These are phyloP conservation scores for Marvania coccoides DNA, from an alignment of 139 green algal genomes.

Conservation along the genomic window DNA sequence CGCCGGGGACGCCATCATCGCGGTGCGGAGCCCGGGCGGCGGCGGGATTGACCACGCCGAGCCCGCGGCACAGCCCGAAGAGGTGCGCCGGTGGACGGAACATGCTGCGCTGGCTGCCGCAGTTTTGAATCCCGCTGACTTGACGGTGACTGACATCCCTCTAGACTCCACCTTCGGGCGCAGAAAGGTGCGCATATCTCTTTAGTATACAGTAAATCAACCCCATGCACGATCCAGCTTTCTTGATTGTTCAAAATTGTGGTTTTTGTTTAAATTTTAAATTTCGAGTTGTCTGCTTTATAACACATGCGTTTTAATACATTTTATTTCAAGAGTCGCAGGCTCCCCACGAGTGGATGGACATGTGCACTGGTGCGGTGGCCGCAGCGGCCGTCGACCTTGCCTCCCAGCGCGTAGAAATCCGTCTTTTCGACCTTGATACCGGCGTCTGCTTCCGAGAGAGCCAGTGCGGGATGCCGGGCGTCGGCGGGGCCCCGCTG, in stretches of 20 bases:
- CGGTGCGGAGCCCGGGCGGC: not conserved
- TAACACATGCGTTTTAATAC: too few relatives aligned
- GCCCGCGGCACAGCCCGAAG: too few relatives aligned
- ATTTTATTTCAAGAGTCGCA: too few relatives aligned
- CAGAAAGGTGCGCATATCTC: not conserved
- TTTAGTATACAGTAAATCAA: too few relatives aligned
- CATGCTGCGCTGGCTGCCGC: conserved; percentile 1
- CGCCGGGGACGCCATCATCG: conserved; percentile 13
- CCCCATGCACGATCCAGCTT: too few relatives aligned
- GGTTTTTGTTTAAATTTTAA: too few relatives aligned
- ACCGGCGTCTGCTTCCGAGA: conserved; percentile 13
- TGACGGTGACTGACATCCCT: not conserved
- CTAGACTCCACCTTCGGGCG: not conserved
- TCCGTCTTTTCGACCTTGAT: conserved; percentile 12
- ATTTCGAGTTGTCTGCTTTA: too few relatives aligned
- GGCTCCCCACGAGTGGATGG: conserved; percentile 16
- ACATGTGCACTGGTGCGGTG: conserved; percentile 5
- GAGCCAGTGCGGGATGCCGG: not conserved
- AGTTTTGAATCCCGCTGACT: conserved; percentile 3
- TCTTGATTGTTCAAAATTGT: too few relatives aligned
- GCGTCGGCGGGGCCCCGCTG: not conserved
- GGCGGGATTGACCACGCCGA: not conserved
- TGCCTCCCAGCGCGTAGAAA: not conserved
- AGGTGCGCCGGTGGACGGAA: conserved; percentile 15
- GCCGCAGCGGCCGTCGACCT: not conserved